These are phyloP conservation scores for Apocynum venetum DNA, from an alignment of 257 asterid species.

Conservation along the genomic window DNA sequence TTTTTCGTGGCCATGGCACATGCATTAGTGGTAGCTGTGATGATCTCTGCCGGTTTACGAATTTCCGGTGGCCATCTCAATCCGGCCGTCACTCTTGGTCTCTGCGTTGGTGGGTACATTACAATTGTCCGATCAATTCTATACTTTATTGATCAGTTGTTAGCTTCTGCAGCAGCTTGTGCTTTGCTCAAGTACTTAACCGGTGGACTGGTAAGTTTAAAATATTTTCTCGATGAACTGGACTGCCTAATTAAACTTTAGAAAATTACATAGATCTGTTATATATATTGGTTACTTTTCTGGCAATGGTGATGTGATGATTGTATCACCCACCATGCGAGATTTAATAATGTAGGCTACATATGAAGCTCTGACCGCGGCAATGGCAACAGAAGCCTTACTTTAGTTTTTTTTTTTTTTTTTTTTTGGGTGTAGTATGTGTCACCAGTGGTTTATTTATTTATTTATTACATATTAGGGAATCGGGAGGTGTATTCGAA, in stretches of 20 bases:
- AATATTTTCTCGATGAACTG: neutral
- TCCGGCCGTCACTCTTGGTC: slow-evolving; percentile 92
- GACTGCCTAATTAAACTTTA: neutral
- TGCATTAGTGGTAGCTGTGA: slow-evolving; percentile 80
- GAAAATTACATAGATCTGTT: neutral
- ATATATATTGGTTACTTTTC: neutral
- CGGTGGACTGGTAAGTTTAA: slow-evolving; percentile 62
- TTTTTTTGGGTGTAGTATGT: no score
- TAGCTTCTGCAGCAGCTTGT: slow-evolving; percentile 94
- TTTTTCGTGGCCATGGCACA: slow-evolving; percentile 96
- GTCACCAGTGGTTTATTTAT: no score
- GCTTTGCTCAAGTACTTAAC: slow-evolving; percentile 72
- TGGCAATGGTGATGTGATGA: neutral
- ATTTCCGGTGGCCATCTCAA: slow-evolving; percentile 92
- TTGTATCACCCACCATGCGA: neutral
- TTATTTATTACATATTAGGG: no score
- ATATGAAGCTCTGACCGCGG: no score
- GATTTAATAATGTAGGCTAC: neutral
- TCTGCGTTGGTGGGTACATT: slow-evolving; percentile 75
- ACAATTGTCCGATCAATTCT: slow-evolving; percentile 69
- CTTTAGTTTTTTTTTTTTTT: no score
- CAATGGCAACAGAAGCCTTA: no score
- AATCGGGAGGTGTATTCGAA: no score
- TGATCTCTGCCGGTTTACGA: slow-evolving; percentile 78
- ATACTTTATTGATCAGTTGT: slow-evolving; percentile 75